A percentile compares a stretch with the other conserved stretches of the same genome.
Evolutionary conservation across 2,329 filamentous ascomycete genomes (phyloP).

Genomic region (Xylaria digitata): DNA sequence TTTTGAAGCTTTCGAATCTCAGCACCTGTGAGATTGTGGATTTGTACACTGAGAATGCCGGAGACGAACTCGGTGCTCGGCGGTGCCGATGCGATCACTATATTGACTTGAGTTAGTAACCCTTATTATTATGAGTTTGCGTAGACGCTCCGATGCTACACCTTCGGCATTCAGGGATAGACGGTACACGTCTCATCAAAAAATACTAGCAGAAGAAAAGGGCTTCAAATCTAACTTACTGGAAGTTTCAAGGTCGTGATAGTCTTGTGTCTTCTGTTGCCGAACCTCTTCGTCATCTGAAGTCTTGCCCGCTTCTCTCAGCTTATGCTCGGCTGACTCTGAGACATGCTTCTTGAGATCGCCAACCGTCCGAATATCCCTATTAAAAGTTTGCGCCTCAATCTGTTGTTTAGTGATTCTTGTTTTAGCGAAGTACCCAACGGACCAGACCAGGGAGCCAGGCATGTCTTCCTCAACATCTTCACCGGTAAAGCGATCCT

Average conservation of each 20-base stretch:
- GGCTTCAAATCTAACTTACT: conserved; percentile 43
- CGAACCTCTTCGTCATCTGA: conserved; percentile 71
- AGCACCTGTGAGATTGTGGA: conserved; percentile 78
- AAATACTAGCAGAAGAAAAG: neutral
- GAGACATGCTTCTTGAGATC: conserved; percentile 69
- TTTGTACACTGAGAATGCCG: conserved; percentile 75
- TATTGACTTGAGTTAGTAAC: conserved; percentile 5
- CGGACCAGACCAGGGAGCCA: conserved; percentile 74
- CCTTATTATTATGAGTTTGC: neutral
- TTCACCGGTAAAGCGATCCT: conserved; percentile 73
- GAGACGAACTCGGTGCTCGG: conserved; percentile 71
- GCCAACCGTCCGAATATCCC: conserved; percentile 66
- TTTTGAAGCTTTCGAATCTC: conserved; percentile 71
- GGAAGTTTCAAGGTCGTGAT: conserved; percentile 68
- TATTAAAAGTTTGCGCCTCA: conserved; percentile 68
- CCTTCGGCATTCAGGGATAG: neutral
- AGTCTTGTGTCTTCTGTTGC: conserved; percentile 75
- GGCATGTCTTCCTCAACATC: conserved; percentile 75
- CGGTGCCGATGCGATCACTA: conserved; percentile 73
- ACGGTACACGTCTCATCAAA: neutral
- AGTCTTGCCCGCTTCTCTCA: conserved; percentile 70
- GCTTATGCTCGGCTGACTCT: conserved; percentile 66
- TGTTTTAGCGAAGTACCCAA: conserved; percentile 77
- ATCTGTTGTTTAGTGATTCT: conserved; percentile 72
- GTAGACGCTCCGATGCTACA: neutral